Evolutionary conservation across 2,329 filamentous ascomycete species (phyloP), one percentile per base, ranked within the genome.

Genomic region (Sporothrix mexicana): DNA sequence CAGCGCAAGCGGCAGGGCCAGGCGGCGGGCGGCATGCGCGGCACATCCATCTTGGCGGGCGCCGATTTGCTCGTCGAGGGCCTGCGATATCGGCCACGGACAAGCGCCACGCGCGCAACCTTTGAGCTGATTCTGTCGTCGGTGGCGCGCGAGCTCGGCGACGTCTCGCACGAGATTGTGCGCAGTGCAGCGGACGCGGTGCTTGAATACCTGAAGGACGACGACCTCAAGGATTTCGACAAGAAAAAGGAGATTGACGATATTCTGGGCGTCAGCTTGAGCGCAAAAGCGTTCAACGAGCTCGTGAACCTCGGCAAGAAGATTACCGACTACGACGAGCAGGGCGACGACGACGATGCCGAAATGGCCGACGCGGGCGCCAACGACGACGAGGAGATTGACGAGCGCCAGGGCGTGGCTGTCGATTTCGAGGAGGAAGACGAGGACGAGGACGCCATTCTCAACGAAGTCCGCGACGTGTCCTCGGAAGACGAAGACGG

Each of bases 161-260:
- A 99, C 81, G 95, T 98, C 15, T 91, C 95, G 0, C 93, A 97
- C 76, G 93, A 97, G 79, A 91, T 97, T 70, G 94, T 97, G 61
- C 90, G 94, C 77, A 99, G 96, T 82, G 97, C 96, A 17, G 95
- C 96, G 15, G 96, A 99, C 80, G 94, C 93, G 2, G 91, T 95
- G 2, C 82, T 99, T 70, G 96, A 99, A 80, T 94, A 92, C 75
- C 85, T 99, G 61, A 99, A 99, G 82, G 95, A 98, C 77, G 95
- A 98, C 75, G 92, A 95, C 75, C 85, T 98, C 84, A 98, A 98
- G 81, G 96, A 99, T 80, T 93, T 97, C 74, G 96, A 99, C 81
- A 98, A 97, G 86, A 99, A 99, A 85, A 97, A 95, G 83, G 94
- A 98, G 80, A 90, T 98, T 59, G 96, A 99, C 78, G 96, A 98